Percentiles rank a stretch among this genome's conserved stretches.
These are phyloP conservation scores for Penicillium frequentans DNA, from an alignment of 2,329 filamentous ascomycete genomes.

Conservation along the genomic window DNA sequence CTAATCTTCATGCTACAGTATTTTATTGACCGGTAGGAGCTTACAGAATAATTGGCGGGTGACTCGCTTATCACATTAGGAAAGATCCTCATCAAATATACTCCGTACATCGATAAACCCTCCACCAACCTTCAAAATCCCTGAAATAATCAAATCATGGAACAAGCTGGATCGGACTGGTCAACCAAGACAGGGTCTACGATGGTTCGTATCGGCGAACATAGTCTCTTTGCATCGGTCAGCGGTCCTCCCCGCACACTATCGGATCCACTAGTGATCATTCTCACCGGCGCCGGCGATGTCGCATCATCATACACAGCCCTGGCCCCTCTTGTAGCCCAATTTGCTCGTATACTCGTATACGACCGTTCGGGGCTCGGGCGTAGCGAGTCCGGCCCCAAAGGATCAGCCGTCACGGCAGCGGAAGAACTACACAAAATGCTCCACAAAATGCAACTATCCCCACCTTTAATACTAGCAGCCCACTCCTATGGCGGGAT, in stretches of 20 bases:
- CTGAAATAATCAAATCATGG: conserved; percentile 3
- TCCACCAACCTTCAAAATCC: too few species aligned
- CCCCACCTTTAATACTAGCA: conserved; percentile 34
- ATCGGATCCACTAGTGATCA: conserved; percentile 32
- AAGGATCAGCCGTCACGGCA: conserved; percentile 22
- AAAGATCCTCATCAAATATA: background rate
- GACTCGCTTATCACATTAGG: background rate
- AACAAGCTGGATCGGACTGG: background rate
- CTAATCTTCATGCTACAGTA: too few species aligned
- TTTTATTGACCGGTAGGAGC: too few species aligned
- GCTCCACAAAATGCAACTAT: conserved; percentile 22
- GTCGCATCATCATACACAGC: conserved; percentile 34
- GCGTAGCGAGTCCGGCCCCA: conserved; percentile 27
- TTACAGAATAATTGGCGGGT: background rate
- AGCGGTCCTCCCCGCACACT: conserved; percentile 25
- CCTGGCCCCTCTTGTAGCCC: conserved; percentile 30
- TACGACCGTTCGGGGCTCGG: conserved; percentile 44
- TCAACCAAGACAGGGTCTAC: conserved; percentile 1
- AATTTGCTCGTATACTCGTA: conserved; percentile 30
- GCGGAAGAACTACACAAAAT: conserved; percentile 34
- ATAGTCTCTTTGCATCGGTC: conserved; percentile 32
- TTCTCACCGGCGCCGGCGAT: conserved; percentile 39
- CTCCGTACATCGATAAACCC: background rate
- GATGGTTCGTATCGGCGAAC: conserved; percentile 33
- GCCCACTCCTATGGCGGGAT: conserved; percentile 45